Evolutionary conservation across 352 stramenopile genomes (phyloP).

Genomic region (Phytophthora nicotianae): DNA sequence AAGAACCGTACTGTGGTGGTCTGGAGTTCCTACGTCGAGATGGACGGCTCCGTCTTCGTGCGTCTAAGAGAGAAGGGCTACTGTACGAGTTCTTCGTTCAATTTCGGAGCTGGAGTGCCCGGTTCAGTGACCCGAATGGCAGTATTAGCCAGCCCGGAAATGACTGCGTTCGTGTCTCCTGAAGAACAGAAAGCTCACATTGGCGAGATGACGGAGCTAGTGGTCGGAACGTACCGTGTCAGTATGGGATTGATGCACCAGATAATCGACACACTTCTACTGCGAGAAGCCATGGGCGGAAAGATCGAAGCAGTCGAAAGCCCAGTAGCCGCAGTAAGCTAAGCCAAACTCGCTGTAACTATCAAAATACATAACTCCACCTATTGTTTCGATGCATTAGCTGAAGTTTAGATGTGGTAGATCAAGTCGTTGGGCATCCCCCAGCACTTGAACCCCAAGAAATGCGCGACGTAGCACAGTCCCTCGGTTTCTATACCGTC

Average conservation of each 20-base stretch:
- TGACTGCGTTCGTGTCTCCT: constrained; percentile 14
- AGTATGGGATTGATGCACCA: constrained; percentile 48
- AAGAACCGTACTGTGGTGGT: constrained; percentile 24
- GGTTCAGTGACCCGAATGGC: constrained; percentile 27
- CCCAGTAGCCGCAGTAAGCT: background rate
- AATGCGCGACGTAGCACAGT: constrained; percentile 51
- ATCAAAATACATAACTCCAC: background rate
- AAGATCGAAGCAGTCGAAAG: constrained; percentile 7
- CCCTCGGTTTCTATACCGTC: constrained; percentile 59
- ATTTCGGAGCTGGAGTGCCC: constrained; percentile 16
- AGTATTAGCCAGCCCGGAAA: constrained; percentile 29
- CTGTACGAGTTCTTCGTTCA: constrained; percentile 11
- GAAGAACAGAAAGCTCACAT: constrained; percentile 33
- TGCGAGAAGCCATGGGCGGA: constrained; percentile 38
- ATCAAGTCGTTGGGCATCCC: constrained; percentile 53
- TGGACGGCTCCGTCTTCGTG: constrained; percentile 41
- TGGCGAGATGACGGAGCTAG: constrained; percentile 55
- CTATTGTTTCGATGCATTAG: background rate
- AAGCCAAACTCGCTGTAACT: background rate
- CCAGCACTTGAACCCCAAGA: constrained; percentile 57
- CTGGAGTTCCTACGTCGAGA: constrained; percentile 43
- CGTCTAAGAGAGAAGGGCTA: constrained; percentile 46
- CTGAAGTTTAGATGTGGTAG: constrained; percentile 26
- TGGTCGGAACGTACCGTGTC: constrained; percentile 50
- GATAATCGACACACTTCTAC: constrained; percentile 46